These are phyloP conservation scores for Ampelomyces quisqualis DNA, from an alignment of 2,329 filamentous ascomycete species.

Conservation along the genomic window DNA sequence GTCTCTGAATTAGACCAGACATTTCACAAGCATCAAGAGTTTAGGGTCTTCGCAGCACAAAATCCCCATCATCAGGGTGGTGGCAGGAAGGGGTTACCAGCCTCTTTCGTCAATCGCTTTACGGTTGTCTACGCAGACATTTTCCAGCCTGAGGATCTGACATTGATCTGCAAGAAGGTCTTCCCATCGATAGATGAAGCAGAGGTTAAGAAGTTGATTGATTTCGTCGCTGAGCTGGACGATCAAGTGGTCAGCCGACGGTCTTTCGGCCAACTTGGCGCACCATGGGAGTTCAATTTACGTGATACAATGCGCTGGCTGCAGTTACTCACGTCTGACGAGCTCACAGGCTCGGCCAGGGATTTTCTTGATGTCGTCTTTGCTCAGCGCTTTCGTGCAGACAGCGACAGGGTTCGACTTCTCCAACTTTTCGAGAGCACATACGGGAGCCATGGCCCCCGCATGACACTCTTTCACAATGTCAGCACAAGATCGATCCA, in stretches of 20 bases:
- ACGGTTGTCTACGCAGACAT: conserved; percentile 96
- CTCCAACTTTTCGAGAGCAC: conserved; percentile 65
- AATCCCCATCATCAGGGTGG: conserved; percentile 98
- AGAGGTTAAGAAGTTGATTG: conserved; percentile 67
- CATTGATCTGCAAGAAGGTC: conserved; percentile 75
- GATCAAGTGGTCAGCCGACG: conserved; percentile 62
- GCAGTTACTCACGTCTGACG: conserved; percentile 63
- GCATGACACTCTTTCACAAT: conserved; percentile 64
- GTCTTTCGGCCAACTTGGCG: conserved; percentile 59
- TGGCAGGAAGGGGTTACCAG: conserved; percentile 88
- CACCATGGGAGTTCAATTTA: conserved; percentile 95
- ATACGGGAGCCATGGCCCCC: conserved; percentile 54
- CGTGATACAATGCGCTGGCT: conserved; percentile 89
- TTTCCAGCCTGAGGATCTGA: conserved; percentile 77
- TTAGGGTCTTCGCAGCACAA: conserved; percentile 94
- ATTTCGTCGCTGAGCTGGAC: conserved; percentile 80
- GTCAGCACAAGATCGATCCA: conserved; percentile 68
- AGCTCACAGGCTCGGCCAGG: conserved; percentile 59
- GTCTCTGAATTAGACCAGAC: conserved; percentile 93
- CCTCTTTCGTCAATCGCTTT: conserved; percentile 96
- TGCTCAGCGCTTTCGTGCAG: conserved; percentile 79
- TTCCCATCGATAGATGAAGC: conserved; percentile 65
- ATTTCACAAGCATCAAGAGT: conserved; percentile 84
- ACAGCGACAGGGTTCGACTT: conserved; percentile 66
- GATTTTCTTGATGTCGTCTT: conserved; percentile 84